A percentile compares a stretch with the other conserved stretches of the same genome.
Evolutionary conservation across 2,329 filamentous ascomycete genomes (phyloP).

Genomic region (Colletotrichum sp.): DNA sequence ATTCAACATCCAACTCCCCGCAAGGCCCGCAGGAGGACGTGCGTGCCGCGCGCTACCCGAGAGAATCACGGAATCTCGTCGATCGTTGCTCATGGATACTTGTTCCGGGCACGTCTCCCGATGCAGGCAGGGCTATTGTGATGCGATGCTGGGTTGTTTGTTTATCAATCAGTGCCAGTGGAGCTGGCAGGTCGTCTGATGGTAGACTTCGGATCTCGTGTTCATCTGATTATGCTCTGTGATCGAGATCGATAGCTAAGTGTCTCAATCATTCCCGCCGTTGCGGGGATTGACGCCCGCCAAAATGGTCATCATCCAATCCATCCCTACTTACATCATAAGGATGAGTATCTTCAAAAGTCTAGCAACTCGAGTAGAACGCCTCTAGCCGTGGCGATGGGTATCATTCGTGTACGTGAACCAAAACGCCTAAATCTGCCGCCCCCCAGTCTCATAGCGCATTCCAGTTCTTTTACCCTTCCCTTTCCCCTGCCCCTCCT

Average conservation of each 20-base stretch:
- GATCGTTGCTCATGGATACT: background rate
- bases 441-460: background rate
- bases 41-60: background rate
- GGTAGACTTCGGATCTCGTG: background rate
- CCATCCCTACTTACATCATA: background rate
- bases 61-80: background rate
- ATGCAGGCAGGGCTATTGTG: background rate
- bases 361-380: background rate
- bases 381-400: background rate
- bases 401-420: background rate
- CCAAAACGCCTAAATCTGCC: background rate
- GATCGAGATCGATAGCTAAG: no score
- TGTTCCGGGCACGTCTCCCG: background rate
- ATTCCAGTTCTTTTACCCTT: background rate
- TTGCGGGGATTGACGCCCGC: background rate
- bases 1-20: background rate
- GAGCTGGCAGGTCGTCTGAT: no score
- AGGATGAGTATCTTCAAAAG: background rate
- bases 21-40: background rate
- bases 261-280: no score
- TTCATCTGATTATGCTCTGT: background rate
- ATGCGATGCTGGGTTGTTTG: background rate
- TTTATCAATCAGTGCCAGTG: background rate
- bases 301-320: background rate
- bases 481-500: fast-evolving